These are phyloP conservation scores for Tetraselmis striata DNA, from an alignment of 139 green algal species.

Conservation along the genomic window DNA sequence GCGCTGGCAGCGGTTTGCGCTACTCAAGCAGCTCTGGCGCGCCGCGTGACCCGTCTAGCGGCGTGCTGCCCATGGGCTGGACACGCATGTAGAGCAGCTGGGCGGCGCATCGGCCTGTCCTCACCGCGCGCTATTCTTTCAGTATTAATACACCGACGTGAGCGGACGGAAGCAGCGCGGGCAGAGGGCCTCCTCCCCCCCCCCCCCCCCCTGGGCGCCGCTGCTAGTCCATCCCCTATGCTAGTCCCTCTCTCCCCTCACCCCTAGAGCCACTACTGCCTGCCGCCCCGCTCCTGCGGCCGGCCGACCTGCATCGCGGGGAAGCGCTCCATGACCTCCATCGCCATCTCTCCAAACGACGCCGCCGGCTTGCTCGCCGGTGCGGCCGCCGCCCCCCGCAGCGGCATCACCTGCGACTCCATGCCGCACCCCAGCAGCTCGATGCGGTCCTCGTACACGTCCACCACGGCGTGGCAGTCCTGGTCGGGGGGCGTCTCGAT, in stretches of 20 bases:
- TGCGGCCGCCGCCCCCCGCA: neutral
- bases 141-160: too few species aligned
- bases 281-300: too few species aligned
- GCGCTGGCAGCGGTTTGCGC: neutral
- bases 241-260: too few species aligned
- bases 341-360: neutral
- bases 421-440: slow-evolving; percentile 3
- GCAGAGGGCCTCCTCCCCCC: too few species aligned
- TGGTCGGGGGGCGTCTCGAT: neutral
- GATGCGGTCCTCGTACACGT: slow-evolving; percentile 2
- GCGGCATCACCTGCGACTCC: neutral
- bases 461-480: slow-evolving; percentile 1
- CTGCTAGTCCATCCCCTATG: too few species aligned
- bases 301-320: neutral
- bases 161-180: too few species aligned
- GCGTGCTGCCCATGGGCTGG: too few species aligned
- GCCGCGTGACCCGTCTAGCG: neutral
- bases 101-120: too few species aligned
- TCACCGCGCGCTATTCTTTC: too few species aligned
- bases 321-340: neutral
- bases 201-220: too few species aligned
- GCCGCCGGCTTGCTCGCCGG: neutral
- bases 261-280: too few species aligned
- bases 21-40: neutral
- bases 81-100: too few species aligned